Percentiles rank a stretch among this genome's conserved stretches.
These are phyloP conservation scores for Vinca major DNA, from an alignment of 305 asterid species.

Conservation along the genomic window DNA sequence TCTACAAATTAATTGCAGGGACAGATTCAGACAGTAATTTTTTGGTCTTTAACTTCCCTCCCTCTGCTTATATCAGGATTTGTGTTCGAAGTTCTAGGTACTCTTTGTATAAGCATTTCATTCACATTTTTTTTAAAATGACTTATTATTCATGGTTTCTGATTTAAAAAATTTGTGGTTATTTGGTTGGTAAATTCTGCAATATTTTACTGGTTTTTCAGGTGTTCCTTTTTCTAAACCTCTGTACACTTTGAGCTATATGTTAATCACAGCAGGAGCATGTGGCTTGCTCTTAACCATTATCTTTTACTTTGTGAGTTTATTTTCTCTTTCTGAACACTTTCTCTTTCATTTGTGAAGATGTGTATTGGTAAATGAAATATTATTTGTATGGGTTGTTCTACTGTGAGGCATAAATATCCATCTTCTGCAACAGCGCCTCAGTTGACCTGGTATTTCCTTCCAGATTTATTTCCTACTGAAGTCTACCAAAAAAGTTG, in stretches of 20 bases:
- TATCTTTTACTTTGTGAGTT: constrained; percentile 60
- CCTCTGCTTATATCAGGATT: constrained; percentile 46
- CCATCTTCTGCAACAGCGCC: no score
- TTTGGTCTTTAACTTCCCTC: constrained; percentile 61
- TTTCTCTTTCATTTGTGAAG: not conserved
- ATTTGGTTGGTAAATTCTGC: not conserved
- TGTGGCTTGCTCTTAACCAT: constrained; percentile 51
- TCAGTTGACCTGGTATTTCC: no score
- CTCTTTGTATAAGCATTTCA: constrained; percentile 7
- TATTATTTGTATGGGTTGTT: no score
- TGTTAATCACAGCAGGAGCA: constrained; percentile 72
- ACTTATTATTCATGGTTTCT: not conserved
- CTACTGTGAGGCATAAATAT: no score
- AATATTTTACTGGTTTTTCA: constrained; percentile 24
- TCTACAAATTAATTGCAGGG: constrained; percentile 33
- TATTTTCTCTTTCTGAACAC: constrained; percentile 2
- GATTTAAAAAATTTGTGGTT: not conserved
- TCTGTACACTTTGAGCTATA: constrained; percentile 70
- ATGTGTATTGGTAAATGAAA: no score
- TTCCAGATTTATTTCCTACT: no score
- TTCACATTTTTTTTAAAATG: constrained; percentile 4
- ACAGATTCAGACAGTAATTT: constrained; percentile 40
- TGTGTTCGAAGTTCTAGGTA: constrained; percentile 45
- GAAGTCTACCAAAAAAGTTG: no score
- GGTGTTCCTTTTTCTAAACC: constrained; percentile 77